Conservation (phyloP, 495 filamentous ascomycete genomes). For the Chlorociboria aeruginascens region DNA sequence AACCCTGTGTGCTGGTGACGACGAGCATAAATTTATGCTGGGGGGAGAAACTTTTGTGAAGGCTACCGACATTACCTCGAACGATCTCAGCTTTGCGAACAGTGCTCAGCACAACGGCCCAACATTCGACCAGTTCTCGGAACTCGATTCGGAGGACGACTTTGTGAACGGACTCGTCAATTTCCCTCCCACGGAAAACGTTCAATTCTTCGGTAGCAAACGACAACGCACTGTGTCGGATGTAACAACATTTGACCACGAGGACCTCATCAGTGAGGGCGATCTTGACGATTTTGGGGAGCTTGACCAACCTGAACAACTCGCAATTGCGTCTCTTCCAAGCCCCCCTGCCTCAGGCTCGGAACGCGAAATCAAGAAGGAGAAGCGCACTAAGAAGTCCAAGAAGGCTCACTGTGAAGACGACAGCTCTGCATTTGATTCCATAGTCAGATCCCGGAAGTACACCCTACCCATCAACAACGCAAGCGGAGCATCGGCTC, state of each 20-base stretch:
- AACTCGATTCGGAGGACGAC: conserved; percentile 88
- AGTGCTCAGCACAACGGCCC: conserved; percentile 51
- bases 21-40: conserved; percentile 64
- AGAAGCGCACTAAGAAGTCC: conserved; percentile 55
- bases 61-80: conserved; percentile 35
- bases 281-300: conserved; percentile 59
- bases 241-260: conserved; percentile 48
- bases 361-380: conserved; percentile 34
- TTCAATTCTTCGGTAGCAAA: conserved; percentile 59
- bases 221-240: conserved; percentile 54
- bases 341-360: conserved; percentile 34
- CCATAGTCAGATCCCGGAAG: conserved; percentile 25
- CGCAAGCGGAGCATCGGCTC: conserved; percentile 26
- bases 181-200: conserved; percentile 48
- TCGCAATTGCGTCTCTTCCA: conserved; percentile 38
- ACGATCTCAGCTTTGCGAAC: conserved; percentile 38
- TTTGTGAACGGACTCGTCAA: conserved; percentile 67
- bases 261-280: conserved; percentile 62
- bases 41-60: conserved; percentile 41
- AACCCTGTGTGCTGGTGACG: conserved; percentile 56
- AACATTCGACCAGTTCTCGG: conserved; percentile 74
- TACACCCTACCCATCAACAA: conserved; percentile 32
- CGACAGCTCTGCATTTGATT: conserved; percentile 28
- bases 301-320: conserved; percentile 44
- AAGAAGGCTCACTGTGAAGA: conserved; percentile 26